Percentiles rank a stretch among this genome's conserved stretches.
phyloP scores from a whole-genome alignment of 305 asterid genomes.

The Fraxinus greggii region DNA sequence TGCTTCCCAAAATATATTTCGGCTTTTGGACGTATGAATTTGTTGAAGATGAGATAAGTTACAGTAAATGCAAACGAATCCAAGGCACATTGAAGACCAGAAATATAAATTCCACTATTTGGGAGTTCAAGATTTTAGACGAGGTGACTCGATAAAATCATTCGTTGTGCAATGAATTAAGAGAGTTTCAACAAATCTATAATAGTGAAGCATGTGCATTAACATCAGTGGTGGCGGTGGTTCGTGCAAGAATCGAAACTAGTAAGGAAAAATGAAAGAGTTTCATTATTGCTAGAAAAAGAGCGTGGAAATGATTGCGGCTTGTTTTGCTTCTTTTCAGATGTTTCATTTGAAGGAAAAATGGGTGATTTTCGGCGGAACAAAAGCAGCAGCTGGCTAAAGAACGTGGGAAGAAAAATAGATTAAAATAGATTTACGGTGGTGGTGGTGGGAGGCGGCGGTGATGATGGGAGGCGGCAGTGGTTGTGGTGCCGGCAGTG shows the following conservation, averaged over 20 bases:
- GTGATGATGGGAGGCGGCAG: too few relatives aligned
- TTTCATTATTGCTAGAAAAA: conserved; percentile 4
- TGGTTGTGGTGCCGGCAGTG: too few relatives aligned
- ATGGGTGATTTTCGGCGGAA: not conserved
- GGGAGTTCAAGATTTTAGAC: not conserved
- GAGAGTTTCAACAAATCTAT: not conserved
- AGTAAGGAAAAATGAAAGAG: conserved; percentile 5
- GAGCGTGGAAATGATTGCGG: not conserved
- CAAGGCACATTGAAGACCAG: not conserved
- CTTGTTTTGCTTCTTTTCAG: not conserved
- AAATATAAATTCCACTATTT: not conserved
- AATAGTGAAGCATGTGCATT: conserved; percentile 15
- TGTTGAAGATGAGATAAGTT: not conserved
- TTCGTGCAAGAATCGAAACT: not conserved
- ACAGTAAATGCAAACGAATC: not conserved
- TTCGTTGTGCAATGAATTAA: not conserved
- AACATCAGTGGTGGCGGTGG: conserved; percentile 10
- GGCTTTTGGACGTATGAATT: not conserved
- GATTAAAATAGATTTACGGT: too few relatives aligned
- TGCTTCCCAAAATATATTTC: not conserved
- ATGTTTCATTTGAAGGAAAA: not conserved
- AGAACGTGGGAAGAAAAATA: conserved; percentile 11
- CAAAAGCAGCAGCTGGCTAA: conserved; percentile 39
- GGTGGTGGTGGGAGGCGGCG: too few relatives aligned
- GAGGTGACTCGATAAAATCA: not conserved